A percentile compares a stretch with the other conserved stretches of the same genome.
Conservation (phyloP, 1,139 yeast genomes). For the Trichomonascaceae sp. region DNA sequence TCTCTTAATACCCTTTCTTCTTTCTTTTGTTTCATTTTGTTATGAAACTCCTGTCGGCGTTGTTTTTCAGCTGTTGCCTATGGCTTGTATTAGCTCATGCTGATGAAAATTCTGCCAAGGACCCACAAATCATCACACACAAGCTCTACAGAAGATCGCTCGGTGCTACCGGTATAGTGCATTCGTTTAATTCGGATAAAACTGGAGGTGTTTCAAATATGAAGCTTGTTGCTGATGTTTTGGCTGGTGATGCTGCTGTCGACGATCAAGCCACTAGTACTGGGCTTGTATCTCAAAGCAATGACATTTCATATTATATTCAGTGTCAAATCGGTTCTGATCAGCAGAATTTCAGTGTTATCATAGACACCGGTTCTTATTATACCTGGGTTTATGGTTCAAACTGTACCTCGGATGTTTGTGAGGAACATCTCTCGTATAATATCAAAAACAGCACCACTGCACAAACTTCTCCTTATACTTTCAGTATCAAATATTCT, state of each 20-base stretch:
- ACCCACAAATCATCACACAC: conserved; percentile 2
- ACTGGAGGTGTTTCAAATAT: conserved; percentile 8
- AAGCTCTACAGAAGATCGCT: conserved; percentile 2
- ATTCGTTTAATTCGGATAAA: conserved; percentile 2
- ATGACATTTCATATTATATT: conserved; percentile 29
- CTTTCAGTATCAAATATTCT: conserved; percentile 47
- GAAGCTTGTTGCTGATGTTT: conserved; percentile 18
- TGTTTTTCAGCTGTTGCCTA: neutral
- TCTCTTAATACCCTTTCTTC: neutral
- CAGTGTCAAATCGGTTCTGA: conserved; percentile 25
- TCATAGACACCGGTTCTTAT: conserved; percentile 63
- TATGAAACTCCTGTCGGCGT: neutral
- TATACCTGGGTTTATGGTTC: conserved; percentile 58
- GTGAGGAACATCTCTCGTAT: conserved; percentile 36
- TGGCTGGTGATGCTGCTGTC: conserved; percentile 5
- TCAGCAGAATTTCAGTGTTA: conserved; percentile 41
- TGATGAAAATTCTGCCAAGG: neutral
- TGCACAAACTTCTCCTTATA: conserved; percentile 17
- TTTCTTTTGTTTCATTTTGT: neutral
- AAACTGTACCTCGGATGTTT: conserved; percentile 44
- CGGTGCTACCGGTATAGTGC: conserved; percentile 6
- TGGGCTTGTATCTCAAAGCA: conserved; percentile 21
- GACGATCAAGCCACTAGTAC: conserved; percentile 9
- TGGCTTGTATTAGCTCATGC: neutral
- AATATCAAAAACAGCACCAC: conserved; percentile 25